phyloP scores from a whole-genome alignment of 192 early-diverging fungal genomes.

The Powellomyces hirtus region DNA sequence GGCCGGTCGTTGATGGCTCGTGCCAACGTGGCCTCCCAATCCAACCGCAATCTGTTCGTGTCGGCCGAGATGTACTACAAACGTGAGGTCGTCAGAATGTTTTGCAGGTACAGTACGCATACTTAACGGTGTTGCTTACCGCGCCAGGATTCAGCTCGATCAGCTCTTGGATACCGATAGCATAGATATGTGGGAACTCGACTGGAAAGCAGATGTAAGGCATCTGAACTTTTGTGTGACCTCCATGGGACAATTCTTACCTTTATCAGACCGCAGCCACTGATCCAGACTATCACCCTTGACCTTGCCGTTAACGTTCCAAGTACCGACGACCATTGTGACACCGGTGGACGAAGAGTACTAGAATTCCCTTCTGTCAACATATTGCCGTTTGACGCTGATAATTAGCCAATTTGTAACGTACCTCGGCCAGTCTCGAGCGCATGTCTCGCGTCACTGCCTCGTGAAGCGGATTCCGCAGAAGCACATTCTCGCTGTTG shows the following conservation, averaged over 20 bases:
- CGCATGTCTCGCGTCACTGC: conserved; percentile 33
- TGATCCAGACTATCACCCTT: conserved; percentile 45
- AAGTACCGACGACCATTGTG: conserved; percentile 78
- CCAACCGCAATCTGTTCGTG: conserved; percentile 34
- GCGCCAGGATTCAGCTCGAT: conserved; percentile 81
- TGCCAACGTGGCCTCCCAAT: conserved; percentile 42
- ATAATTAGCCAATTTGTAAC: conserved; percentile 1
- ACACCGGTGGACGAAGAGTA: conserved; percentile 61
- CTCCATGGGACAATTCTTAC: conserved; percentile 10
- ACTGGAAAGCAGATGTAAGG: conserved; percentile 20
- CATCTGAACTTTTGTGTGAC: conserved; percentile 29
- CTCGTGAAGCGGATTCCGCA: conserved; percentile 42
- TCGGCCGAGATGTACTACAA: conserved; percentile 44
- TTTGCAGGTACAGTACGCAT: conserved; percentile 9
- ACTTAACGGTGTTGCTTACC: no score
- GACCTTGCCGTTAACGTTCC: conserved; percentile 85
- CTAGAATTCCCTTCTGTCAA: no score
- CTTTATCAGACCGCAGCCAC: conserved; percentile 59
- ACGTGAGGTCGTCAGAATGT: no score
- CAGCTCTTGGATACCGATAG: conserved; percentile 94
- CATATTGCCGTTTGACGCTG: not conserved
- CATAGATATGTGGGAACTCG: conserved; percentile 70
- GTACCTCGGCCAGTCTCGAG: not conserved
- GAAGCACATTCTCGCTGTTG: conserved; percentile 23
- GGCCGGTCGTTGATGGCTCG: conserved; percentile 29